phyloP scores from a whole-genome alignment of 169 alveolate species.

The Plasmodium cynomolgi region DNA sequence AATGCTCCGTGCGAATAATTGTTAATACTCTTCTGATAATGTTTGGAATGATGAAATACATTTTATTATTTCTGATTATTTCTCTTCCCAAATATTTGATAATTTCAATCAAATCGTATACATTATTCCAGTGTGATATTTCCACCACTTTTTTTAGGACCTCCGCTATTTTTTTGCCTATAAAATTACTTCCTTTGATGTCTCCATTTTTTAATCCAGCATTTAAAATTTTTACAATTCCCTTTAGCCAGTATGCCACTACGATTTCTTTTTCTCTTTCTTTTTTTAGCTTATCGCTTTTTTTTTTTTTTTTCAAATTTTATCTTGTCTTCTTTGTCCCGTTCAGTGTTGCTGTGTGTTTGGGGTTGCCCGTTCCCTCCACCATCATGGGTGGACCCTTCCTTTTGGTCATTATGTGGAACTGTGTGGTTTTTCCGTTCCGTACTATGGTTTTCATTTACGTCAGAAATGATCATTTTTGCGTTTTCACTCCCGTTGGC shows the following conservation, averaged over 20 bases:
- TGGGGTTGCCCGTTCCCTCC: background rate
- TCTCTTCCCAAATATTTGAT: conserved; percentile 72
- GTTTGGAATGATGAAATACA: conserved; percentile 50
- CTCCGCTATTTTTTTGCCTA: conserved; percentile 68
- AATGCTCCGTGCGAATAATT: conserved; percentile 60
- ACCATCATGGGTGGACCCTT: background rate
- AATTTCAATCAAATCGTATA: conserved; percentile 64
- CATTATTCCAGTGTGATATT: conserved; percentile 61
- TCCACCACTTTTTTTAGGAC: conserved; percentile 64
- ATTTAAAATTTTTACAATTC: conserved; percentile 42
- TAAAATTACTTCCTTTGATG: conserved; percentile 52
- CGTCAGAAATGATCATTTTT: background rate
- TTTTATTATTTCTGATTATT: conserved; percentile 68
- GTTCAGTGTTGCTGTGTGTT: background rate
- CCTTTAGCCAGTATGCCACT: conserved; percentile 69
- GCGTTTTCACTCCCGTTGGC: background rate
- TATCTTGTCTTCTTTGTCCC: conserved; percentile 29
- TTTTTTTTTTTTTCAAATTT: conserved; percentile 66
- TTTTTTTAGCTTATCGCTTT: conserved; percentile 38
- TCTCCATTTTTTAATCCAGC: conserved; percentile 63
- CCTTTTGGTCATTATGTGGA: background rate
- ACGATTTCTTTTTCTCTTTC: conserved; percentile 68
- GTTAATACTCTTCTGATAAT: conserved; percentile 69
- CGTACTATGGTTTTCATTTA: background rate
- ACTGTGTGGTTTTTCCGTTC: background rate